A percentile compares a stretch with the other conserved stretches of the same genome.
phyloP scores from a whole-genome alignment of 768 basidiomycete genomes.

The Pulveroboletus sp. region DNA sequence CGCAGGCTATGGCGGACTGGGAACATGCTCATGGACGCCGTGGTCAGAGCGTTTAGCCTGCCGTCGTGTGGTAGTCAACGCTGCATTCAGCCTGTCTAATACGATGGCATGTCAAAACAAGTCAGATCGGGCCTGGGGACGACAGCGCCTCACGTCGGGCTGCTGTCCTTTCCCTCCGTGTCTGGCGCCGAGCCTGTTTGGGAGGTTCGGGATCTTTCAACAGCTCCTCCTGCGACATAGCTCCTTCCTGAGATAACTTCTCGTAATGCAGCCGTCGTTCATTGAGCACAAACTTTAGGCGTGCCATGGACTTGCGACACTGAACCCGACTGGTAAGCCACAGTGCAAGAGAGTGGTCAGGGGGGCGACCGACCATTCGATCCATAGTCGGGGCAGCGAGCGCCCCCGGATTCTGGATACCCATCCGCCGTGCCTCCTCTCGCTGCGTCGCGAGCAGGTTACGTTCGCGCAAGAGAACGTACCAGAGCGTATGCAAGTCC shows the following conservation, averaged over 20 bases:
- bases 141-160: slow-evolving; percentile 12
- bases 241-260: slow-evolving; percentile 21
- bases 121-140: neutral
- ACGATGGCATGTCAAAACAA: neutral
- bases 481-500: slow-evolving; percentile 95
- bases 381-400: slow-evolving; percentile 33
- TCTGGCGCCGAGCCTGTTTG: slow-evolving; percentile 13
- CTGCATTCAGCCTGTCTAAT: slow-evolving; percentile 12
- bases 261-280: slow-evolving; percentile 85
- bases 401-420: slow-evolving; percentile 31
- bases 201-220: slow-evolving; percentile 13
- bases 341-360: neutral
- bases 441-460: slow-evolving; percentile 87
- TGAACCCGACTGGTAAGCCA: slow-evolving; percentile 28
- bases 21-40: slow-evolving; percentile 29
- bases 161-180: slow-evolving; percentile 16
- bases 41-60: slow-evolving; percentile 10
- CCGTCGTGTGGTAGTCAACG: neutral
- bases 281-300: slow-evolving; percentile 88
- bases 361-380: slow-evolving; percentile 38
- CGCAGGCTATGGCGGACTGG: slow-evolving; percentile 68
- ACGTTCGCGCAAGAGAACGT: slow-evolving; percentile 79
- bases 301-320: slow-evolving; percentile 95
- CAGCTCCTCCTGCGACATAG: slow-evolving; percentile 16
- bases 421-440: slow-evolving; percentile 68